Conservation (phyloP, 371 early-diverging fungal genomes). For the Conidiobolus incongruus region DNA sequence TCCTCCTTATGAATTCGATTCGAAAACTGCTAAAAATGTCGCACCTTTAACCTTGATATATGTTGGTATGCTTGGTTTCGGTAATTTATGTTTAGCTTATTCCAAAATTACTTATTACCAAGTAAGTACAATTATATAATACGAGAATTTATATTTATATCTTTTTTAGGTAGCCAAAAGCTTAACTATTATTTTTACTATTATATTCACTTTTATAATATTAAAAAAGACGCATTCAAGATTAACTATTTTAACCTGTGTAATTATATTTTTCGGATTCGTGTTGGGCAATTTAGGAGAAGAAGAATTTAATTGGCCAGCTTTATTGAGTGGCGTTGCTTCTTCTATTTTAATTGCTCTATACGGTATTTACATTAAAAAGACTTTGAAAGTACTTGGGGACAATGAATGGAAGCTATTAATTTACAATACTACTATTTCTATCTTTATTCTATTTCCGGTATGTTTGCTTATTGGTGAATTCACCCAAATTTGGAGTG, state of each 20-base stretch:
- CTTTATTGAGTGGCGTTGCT: slow-evolving; percentile 38
- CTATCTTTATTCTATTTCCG: slow-evolving; percentile 30
- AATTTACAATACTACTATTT: slow-evolving; percentile 45
- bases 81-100: slow-evolving; percentile 40
- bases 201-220: slow-evolving; percentile 35
- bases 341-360: slow-evolving; percentile 45
- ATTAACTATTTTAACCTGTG: slow-evolving; percentile 29
- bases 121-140: slow-evolving; percentile 8
- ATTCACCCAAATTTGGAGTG: slow-evolving; percentile 19
- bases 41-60: slow-evolving; percentile 41
- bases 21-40: slow-evolving; percentile 23
- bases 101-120: slow-evolving; percentile 54
- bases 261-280: slow-evolving; percentile 41
- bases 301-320: slow-evolving; percentile 41
- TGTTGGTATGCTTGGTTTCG: slow-evolving; percentile 42
- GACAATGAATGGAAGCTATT: slow-evolving; percentile 49
- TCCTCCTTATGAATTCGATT: slow-evolving; percentile 41
- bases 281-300: slow-evolving; percentile 45
- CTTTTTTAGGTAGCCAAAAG: slow-evolving; percentile 30
- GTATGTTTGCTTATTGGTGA: slow-evolving; percentile 37
- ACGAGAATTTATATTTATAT: background rate
- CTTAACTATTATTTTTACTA: slow-evolving; percentile 45
- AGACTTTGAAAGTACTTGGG: slow-evolving; percentile 32
- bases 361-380: slow-evolving; percentile 53
- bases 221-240: slow-evolving; percentile 28